Conservation (phyloP, 768 basidiomycete species). For the Chiua virens region DNA sequence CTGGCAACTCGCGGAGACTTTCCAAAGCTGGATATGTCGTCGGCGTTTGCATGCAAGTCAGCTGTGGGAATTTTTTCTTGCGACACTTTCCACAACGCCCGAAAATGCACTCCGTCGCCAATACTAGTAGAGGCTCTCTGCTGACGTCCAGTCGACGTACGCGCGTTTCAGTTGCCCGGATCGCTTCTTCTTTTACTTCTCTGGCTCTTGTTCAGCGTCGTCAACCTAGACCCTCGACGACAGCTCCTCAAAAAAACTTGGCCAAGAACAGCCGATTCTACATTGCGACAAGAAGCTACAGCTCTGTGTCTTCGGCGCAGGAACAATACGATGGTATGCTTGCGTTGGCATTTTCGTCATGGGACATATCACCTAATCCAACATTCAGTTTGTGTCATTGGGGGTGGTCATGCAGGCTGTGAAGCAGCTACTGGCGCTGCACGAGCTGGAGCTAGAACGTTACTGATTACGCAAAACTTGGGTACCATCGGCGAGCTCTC, state of each 20-base stretch:
- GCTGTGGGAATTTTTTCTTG: conserved; percentile 11
- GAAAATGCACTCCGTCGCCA: conserved; percentile 1
- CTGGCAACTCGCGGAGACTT: conserved; percentile 14
- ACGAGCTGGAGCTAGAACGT: conserved; percentile 75
- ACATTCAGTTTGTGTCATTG: conserved; percentile 75
- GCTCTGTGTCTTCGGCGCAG: background rate
- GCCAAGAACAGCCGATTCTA: background rate
- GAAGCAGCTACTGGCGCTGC: conserved; percentile 89
- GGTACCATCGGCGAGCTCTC: conserved; percentile 83
- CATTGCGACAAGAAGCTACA: conserved; percentile 1
- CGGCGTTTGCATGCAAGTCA: background rate
- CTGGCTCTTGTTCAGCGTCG: background rate
- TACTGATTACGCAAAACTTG: conserved; percentile 79
- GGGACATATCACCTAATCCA: conserved; percentile 38
- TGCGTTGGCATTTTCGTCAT: background rate
- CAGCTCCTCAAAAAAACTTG: background rate
- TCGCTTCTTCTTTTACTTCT: background rate
- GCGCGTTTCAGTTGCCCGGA: background rate
- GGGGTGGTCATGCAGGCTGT: conserved; percentile 91
- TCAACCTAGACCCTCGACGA: background rate
- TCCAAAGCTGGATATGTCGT: conserved; percentile 21
- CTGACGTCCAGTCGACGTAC: conserved; percentile 7
- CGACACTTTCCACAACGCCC: too few relatives aligned
- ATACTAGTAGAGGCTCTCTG: conserved; percentile 1
- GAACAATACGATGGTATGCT: conserved; percentile 27